Evolutionary conservation across 2,329 filamentous ascomycete genomes (phyloP), one percentile per base, ranked within the genome.

Genomic region (Shiraia bambusicola): DNA sequence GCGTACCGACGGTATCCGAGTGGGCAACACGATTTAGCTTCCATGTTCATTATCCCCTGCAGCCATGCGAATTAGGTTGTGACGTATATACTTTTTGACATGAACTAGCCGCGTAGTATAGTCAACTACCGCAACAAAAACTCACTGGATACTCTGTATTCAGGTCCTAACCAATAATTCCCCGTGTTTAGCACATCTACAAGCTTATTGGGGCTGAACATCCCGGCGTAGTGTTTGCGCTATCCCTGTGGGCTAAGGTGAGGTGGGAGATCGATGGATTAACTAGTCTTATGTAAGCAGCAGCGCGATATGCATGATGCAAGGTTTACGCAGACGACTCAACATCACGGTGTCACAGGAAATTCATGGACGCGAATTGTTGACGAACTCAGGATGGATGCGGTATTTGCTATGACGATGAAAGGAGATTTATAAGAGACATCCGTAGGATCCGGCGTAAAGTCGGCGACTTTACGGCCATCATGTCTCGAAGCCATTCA

Each of bases 1-100:
- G 12, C 9, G 15, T 3, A 3, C 40, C 47, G 40, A 43, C 27
- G 54, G 41, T 58, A 59, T 59, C 34, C 47, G n/a, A 29, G 3
- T 24, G 16, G 33, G 9, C 14, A 16, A 15, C 24, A 29, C 19
- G 19, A 5, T 4, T 22, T 8, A 22, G 19, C 19, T 8, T 22
- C 19, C 8, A 22, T 28, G 29, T 19, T 39, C 4, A 17, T 14
- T 6, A 9, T 22, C 7, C n/a, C n/a, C 31, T 34, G 37, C 37
- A 40, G 24, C n/a, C n/a, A n/a, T n/a, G n/a, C n/a, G n/a, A n/a
- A n/a, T n/a, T n/a, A n/a, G n/a, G n/a, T n/a, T n/a, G n/a, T n/a
- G n/a, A n/a, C n/a, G n/a, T n/a, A n/a, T n/a, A n/a, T n/a, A n/a
- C n/a, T n/a, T n/a, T n/a, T n/a, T n/a, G n/a, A n/a, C n/a, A n/a